Base-by-base conservation (phyloP, 331 rosid genomes). In the Telfairia occidentalis region DNA sequence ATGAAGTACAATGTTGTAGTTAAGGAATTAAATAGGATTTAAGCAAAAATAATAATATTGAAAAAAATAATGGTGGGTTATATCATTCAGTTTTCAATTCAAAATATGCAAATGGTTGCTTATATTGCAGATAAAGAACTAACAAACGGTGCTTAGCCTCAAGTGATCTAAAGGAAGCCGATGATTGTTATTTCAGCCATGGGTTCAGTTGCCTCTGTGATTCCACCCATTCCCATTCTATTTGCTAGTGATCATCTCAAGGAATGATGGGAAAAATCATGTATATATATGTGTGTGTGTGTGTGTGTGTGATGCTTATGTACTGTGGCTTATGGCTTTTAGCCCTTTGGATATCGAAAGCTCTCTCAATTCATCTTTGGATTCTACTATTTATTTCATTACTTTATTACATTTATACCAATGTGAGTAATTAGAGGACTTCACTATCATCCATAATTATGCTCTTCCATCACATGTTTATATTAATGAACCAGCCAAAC, bases 91-190 rank as follows among this genome's bases (percentile, higher is more conserved):
- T 60, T 8, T 18, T 34, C 70, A 65, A n/a, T 18, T 34, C 70
- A 65, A 65, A 38, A 21, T 13, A 15, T 28, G 26, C 40, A 30
- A 63, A 34, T 37, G 53, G 23, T 24, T 21, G 35, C 11, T 67
- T 24, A 43, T 23, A 43, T 67, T 69, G 55, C 55, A 69, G 74
- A 43, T 69, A 13, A 69, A 69, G 74, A 43, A 69, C 18, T 69
- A 15, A 45, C 32, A 26, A 69, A 69, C 43, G 34, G 7, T 69
- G 55, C 37, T 67, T 67, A 42, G 52, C 37, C 37, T 19, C 74
- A 12, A 67, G 54, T 37, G 73, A 23, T 45, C 23, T n/a, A 38
- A 24, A 34, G 16, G 5, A 23, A 60, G 24, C 52, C 19, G 73
- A 38, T 42, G 37, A 67, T 67, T 24, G 54, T 37, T 42, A 67